These are phyloP conservation scores for Magnusiomyces suaveolens DNA, from an alignment of 1,139 yeast species.

Conservation along the genomic window DNA sequence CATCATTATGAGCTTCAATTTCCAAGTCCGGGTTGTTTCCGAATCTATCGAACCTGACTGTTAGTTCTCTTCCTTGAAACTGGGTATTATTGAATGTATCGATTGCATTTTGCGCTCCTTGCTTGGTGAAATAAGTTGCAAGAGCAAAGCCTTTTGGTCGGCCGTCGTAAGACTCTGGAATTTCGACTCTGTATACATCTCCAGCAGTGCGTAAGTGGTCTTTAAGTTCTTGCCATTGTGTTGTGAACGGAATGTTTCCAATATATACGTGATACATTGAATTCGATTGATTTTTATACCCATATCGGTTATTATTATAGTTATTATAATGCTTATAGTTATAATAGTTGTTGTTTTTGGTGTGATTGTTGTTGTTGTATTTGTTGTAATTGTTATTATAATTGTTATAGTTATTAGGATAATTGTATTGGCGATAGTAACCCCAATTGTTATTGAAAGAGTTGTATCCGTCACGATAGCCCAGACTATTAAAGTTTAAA, in stretches of 20 bases:
- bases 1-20: no score
- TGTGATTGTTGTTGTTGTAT: background rate
- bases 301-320: background rate
- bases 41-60: constrained; percentile 46
- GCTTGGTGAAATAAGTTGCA: constrained; percentile 43
- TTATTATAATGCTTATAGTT: background rate
- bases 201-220: constrained; percentile 38
- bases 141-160: constrained; percentile 56
- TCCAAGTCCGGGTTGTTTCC: constrained; percentile 14
- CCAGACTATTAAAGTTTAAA: background rate
- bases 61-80: constrained; percentile 51
- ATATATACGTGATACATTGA: constrained; percentile 10
- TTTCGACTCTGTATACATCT: constrained; percentile 44
- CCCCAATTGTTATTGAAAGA: background rate
- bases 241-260: constrained; percentile 41
- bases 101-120: constrained; percentile 46
- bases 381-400: background rate
- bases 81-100: constrained; percentile 40
- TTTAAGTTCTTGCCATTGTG: constrained; percentile 49
- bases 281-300: background rate
- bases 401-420: background rate
- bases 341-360: background rate
- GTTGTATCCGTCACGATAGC: background rate
- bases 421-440: background rate
- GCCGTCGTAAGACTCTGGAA: constrained; percentile 38